These are phyloP conservation scores for Picea glauca DNA, from an alignment of 75 land plant genomes.

Conservation along the genomic window DNA sequence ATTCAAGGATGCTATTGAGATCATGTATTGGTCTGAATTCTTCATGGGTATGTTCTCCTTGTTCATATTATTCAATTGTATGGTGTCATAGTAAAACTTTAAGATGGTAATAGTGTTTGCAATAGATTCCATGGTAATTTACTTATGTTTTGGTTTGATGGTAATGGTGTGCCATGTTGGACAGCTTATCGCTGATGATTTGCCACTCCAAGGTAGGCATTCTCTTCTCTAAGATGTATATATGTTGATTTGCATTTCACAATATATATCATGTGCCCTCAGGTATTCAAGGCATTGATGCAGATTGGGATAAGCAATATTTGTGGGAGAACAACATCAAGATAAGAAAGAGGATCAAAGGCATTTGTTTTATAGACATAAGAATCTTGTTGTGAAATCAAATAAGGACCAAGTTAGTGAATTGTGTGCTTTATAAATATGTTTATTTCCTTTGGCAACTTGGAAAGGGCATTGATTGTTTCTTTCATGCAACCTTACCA, in stretches of 20 bases:
- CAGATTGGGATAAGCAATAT: conserved; percentile 35
- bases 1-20: conserved; percentile 75
- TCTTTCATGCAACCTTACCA: background rate
- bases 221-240: background rate
- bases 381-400: conserved; percentile 57
- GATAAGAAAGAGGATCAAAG: conserved; percentile 64
- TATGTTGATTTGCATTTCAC: background rate
- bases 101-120: background rate
- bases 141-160: background rate
- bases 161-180: background rate
- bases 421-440: no score
- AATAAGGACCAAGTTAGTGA: conserved; percentile 70
- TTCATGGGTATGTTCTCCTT: conserved; percentile 35
- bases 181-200: conserved; percentile 53
- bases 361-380: conserved; percentile 75
- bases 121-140: background rate
- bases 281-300: background rate
- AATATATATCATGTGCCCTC: background rate
- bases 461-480: background rate
- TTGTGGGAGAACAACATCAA: conserved; percentile 80
- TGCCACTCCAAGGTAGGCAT: conserved; percentile 94
- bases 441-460: no score
- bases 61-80: background rate
- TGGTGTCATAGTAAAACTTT: background rate
- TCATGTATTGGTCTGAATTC: no score